Conservation (phyloP, 257 asterid species). For the Salvia miltiorrhiza region DNA sequence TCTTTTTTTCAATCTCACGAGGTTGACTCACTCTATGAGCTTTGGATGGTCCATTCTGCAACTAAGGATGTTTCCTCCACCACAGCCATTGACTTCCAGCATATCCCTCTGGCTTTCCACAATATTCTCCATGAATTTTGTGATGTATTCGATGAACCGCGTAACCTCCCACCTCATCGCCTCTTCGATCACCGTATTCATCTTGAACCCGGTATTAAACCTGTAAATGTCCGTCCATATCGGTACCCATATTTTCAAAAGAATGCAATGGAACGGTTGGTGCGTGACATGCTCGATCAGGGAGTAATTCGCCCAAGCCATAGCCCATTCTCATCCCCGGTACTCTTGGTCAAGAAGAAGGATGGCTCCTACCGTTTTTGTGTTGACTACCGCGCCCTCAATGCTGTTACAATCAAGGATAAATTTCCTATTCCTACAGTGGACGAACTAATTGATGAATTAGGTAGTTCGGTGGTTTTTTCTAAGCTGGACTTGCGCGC, state of each 20-base stretch:
- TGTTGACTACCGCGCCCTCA: background rate
- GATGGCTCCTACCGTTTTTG: background rate
- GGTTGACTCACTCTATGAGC: background rate
- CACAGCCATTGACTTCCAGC: background rate
- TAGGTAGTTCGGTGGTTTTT: background rate
- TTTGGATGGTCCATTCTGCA: background rate
- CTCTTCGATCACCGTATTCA: background rate
- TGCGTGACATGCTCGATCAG: background rate
- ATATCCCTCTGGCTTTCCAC: background rate
- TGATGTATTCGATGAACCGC: background rate
- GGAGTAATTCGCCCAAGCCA: background rate
- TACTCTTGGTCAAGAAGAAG: background rate
- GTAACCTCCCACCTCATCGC: background rate
- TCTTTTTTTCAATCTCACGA: background rate
- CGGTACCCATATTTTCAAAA: background rate
- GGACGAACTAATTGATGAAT: background rate
- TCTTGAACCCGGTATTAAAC: background rate
- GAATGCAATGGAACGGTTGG: background rate
- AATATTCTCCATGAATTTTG: background rate
- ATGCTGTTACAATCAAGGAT: background rate
- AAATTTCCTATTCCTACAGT: background rate
- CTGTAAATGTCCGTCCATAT: background rate
- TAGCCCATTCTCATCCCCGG: background rate
- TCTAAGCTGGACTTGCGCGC: background rate
- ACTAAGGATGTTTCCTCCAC: background rate